Evolutionary conservation across 345 rosid genomes (phyloP).

Genomic region (Pistacia vera): DNA sequence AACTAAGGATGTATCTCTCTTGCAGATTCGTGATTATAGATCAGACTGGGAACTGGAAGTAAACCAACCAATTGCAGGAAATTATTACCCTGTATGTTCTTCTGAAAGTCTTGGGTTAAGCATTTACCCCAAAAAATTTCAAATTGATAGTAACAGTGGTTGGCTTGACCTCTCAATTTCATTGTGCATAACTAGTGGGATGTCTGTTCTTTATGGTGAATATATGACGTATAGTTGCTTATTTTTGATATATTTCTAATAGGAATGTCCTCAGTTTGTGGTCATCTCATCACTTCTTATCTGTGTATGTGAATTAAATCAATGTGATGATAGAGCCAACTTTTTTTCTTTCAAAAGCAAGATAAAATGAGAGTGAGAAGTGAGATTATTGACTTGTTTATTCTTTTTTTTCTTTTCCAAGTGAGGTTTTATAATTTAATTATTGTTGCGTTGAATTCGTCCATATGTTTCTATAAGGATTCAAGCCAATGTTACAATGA

Average conservation of each 20-base stretch:
- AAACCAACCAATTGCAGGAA: constrained; percentile 90
- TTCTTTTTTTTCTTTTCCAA: background rate
- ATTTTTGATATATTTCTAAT: no score
- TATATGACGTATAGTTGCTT: no score
- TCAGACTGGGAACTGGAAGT: constrained; percentile 94
- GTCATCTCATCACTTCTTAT: no score
- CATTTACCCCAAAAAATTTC: no score
- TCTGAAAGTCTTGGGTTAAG: background rate
- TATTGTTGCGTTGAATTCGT: background rate
- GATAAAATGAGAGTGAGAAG: background rate
- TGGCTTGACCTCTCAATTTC: no score
- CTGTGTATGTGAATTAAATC: no score
- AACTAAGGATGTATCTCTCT: constrained; percentile 18
- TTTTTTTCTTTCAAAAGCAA: background rate
- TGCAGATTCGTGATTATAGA: constrained; percentile 90
- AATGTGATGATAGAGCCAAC: no score
- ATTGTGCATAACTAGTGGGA: background rate
- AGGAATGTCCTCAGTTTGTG: no score
- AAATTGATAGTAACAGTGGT: no score
- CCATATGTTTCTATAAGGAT: background rate
- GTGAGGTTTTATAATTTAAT: background rate
- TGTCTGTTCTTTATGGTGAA: background rate
- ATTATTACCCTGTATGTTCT: constrained; percentile 86
- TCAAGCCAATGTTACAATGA: background rate
- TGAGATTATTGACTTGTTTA: background rate